phyloP scores from a whole-genome alignment of 1,139 yeast genomes.

The Taiozyma sp. region DNA sequence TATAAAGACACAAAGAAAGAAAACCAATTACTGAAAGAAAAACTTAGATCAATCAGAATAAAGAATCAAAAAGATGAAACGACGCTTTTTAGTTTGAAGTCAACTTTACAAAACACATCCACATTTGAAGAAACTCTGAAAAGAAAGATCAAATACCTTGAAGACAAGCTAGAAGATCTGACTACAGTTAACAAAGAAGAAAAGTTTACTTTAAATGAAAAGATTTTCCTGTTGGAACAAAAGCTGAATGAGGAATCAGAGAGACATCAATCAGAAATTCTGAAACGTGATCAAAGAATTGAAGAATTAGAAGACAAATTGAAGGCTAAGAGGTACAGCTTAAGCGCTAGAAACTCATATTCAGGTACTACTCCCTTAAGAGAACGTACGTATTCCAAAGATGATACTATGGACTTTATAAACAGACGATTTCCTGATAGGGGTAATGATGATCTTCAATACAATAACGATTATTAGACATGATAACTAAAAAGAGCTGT shows the following conservation, averaged over 20 bases:
- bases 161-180: conserved; percentile 23
- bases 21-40: conserved; percentile 2
- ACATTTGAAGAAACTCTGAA: conserved; percentile 18
- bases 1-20: conserved; percentile 35
- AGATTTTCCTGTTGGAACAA: conserved; percentile 19
- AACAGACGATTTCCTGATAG: not conserved
- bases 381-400: not conserved
- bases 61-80: conserved; percentile 10
- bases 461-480: not conserved
- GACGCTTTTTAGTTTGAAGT: conserved; percentile 10
- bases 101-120: conserved; percentile 11
- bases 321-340: not conserved
- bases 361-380: not conserved
- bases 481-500: not conserved
- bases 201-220: conserved; percentile 22
- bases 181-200: conserved; percentile 20
- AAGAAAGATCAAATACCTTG: conserved; percentile 19
- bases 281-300: conserved; percentile 18
- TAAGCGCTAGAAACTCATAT: not conserved
- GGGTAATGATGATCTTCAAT: not conserved
- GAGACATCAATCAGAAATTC: conserved; percentile 13
- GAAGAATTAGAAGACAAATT: conserved; percentile 18
- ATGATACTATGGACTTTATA: not conserved
- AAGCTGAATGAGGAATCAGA: conserved; percentile 22
- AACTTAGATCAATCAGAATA: conserved; percentile 8